Evolutionary conservation across 257 asterid genomes (phyloP), one percentile per base, ranked within the genome.

Genomic region (Rehmannia glutinosa): DNA sequence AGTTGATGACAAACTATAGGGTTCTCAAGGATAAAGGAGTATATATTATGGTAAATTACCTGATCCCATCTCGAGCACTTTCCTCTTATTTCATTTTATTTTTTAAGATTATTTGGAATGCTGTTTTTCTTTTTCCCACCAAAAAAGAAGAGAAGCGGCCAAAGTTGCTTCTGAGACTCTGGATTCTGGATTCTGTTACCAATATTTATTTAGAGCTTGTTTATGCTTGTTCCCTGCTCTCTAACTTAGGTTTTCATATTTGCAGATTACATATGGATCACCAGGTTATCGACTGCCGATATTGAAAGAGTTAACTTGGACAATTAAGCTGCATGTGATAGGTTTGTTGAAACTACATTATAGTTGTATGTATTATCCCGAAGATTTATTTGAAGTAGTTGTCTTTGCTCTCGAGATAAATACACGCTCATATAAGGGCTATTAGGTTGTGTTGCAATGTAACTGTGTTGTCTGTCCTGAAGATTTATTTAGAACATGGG

Each of bases 21-120:
- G 92, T 89, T 56, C 91, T 89, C 66, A 79, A 86, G 89, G 87
- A 89, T 76, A 78, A 83, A 75, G 95, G 96, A 81, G 82, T 78
- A 28, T 89, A 89, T 63, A 75, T 89, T 75, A 87, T 89, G 86
- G 95, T 84, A 84, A 78, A 30, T 61, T 41, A 41, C 62, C 69
- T 1, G 11, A 51, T 71, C 62, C 35, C 68, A 47, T 45, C 10
- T 12, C 30, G 28, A 56, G 50, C 21, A 27, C 8, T 52, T 71
- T 71, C 68, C 43, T 30, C 59, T 57, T 38, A 32, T 62, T 71
- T 53, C 8, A 17, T 36, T 74, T 51, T 9, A 5, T 15, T 20
- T 38, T 41, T 62, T 23, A 43, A 46, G 16, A 5, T 1, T 16
- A 54, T 63, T 36, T 23, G 25, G n/a, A 36, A 4, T 35, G 45